Evolutionary conservation across 2,329 filamentous ascomycete species (phyloP).

Genomic region (Fusarium sp.): DNA sequence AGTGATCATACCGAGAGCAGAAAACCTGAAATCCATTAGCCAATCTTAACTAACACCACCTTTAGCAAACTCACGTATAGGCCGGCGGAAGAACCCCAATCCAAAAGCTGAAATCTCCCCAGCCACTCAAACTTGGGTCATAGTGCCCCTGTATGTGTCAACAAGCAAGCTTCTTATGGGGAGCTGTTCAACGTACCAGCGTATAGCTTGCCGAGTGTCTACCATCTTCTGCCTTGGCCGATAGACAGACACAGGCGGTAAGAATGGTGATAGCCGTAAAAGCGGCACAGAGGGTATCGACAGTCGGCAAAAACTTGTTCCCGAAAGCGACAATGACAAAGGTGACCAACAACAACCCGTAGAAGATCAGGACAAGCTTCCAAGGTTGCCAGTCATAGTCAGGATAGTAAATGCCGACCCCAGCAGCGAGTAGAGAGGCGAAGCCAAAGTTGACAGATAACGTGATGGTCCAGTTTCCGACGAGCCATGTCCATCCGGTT

Average conservation of each 20-base stretch:
- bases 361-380: conserved; percentile 83
- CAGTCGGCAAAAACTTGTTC: conserved; percentile 69
- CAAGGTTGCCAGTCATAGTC: conserved; percentile 73
- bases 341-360: conserved; percentile 74
- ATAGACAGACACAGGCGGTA: conserved; percentile 68
- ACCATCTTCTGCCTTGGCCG: conserved; percentile 73
- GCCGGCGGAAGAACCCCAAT: conserved; percentile 65
- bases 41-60: fast-evolving
- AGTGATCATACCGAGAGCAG: conserved; percentile 67
- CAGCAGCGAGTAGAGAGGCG: conserved; percentile 76
- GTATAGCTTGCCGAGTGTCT: conserved; percentile 68
- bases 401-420: conserved; percentile 75
- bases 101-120: conserved; percentile 75
- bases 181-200: conserved; percentile 25
- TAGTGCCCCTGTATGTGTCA: conserved; percentile 70
- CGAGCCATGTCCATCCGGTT: conserved; percentile 81
- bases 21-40: conserved; percentile 45
- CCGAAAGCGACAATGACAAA: conserved; percentile 79
- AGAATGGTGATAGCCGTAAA: conserved; percentile 78
- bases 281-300: conserved; percentile 82
- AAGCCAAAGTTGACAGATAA: conserved; percentile 80
- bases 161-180: fast-evolving
- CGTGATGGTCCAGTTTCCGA: conserved; percentile 79
- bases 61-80: conserved; percentile 47
- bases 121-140: conserved; percentile 75